These are phyloP conservation scores for Magnusiomyces tetraspermus DNA, from an alignment of 1,139 yeast species.

Conservation along the genomic window DNA sequence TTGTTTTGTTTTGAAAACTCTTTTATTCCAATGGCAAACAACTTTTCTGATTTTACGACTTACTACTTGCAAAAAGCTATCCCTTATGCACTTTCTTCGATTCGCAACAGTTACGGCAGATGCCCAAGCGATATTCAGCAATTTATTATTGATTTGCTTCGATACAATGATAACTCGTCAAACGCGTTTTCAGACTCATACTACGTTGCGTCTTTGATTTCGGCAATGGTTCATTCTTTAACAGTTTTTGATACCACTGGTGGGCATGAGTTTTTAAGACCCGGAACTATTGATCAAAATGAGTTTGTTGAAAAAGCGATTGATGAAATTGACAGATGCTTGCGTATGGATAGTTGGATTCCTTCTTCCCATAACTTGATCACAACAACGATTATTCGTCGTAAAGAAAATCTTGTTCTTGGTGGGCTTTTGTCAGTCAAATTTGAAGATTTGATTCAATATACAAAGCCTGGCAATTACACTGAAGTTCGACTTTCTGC, in stretches of 20 bases:
- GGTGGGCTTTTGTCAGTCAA: conserved; percentile 47
- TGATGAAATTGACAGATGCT: conserved; percentile 60
- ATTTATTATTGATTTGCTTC: conserved; percentile 59
- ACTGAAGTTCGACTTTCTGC: conserved; percentile 57
- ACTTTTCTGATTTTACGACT: conserved; percentile 58
- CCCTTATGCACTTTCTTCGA: conserved; percentile 49
- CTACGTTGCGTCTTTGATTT: conserved; percentile 53
- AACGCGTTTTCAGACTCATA: conserved; percentile 68
- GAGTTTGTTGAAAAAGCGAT: conserved; percentile 39
- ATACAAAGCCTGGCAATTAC: conserved; percentile 43
- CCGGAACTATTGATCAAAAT: conserved; percentile 36
- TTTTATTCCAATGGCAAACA: conserved; percentile 65
- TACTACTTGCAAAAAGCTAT: conserved; percentile 66
- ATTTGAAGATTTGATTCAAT: conserved; percentile 42
- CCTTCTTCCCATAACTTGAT: conserved; percentile 62
- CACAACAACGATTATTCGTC: conserved; percentile 48
- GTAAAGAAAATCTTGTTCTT: conserved; percentile 51
- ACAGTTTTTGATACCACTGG: conserved; percentile 19
- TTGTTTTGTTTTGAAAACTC: conserved; percentile 65
- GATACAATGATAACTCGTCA: conserved; percentile 78
- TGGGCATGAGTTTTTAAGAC: conserved; percentile 34
- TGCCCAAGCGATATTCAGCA: conserved; percentile 57
- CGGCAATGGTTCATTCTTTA: conserved; percentile 42
- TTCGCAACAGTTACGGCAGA: conserved; percentile 55
- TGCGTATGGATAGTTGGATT: conserved; percentile 77